These are phyloP conservation scores for Podila minutissima DNA, from an alignment of 192 early-diverging fungal species.

Conservation along the genomic window DNA sequence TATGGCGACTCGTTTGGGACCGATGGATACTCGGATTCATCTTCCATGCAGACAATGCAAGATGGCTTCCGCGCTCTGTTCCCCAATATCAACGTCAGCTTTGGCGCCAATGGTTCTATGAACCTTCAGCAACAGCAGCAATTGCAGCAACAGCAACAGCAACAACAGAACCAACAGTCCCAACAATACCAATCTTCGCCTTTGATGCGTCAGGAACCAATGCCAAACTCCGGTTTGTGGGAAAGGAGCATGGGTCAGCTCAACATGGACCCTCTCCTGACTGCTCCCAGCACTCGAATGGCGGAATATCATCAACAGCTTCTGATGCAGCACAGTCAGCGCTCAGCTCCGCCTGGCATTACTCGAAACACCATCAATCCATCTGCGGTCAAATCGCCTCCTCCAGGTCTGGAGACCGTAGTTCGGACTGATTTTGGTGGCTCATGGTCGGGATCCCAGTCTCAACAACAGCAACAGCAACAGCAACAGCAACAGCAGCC, in stretches of 20 bases:
- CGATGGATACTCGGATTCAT: constrained; percentile 22
- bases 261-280: constrained; percentile 36
- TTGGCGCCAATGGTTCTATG: constrained; percentile 37
- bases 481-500: constrained; percentile 2
- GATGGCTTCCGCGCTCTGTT: constrained; percentile 64
- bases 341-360: constrained; percentile 36
- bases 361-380: constrained; percentile 25
- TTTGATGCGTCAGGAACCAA: constrained; percentile 18
- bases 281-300: constrained; percentile 41
- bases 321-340: constrained; percentile 27
- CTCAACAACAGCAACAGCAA: constrained; percentile 40
- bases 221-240: constrained; percentile 17
- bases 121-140: constrained; percentile 22
- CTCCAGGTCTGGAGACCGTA: constrained; percentile 38
- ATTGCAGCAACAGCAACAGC: constrained; percentile 22
- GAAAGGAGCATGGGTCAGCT: constrained; percentile 28
- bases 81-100: constrained; percentile 68
- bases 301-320: constrained; percentile 46
- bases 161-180: constrained; percentile 12
- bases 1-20: constrained; percentile 24
- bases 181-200: constrained; percentile 14
- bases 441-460: constrained; percentile 20
- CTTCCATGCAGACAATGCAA: constrained; percentile 51
- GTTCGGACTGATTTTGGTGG: constrained; percentile 12
- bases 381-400: constrained; percentile 32